Base-by-base conservation (phyloP, 306 rosid species). In the Citrullus amarus region DNA sequence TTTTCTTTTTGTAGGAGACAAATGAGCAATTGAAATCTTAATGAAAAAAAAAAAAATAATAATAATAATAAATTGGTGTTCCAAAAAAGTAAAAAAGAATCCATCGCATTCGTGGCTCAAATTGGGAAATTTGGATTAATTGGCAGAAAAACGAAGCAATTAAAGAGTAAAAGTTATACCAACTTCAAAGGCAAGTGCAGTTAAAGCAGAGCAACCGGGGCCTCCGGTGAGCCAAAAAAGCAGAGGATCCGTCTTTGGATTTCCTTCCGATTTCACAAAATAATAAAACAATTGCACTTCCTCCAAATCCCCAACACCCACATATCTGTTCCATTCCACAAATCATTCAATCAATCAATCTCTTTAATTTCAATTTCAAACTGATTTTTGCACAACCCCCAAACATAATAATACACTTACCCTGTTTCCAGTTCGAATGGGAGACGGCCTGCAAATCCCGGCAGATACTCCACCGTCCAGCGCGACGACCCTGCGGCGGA, bases 171-270 rank as follows among this genome's bases (percentile, higher is more conserved):
- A 12, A 13, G 17, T 3, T 12, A 50, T 78, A 90, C 93, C 93
- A 4, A 90, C 79, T 83, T 89, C 93, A 76, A 81, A 76, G 28
- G 60, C 83, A 46, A 90, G 80, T 28, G 83, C 92, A 10, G 93
- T 81, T 2, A 84, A 5, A 4, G 83, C 75, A 56, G 93, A 89
- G 82, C 97, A 92, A 54, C 91, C 89, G 11, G 96, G 96, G 9
- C 96, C 97, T 2, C 97, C 97, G 2, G 90, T 85, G 15, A 90
- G 86, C 97, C 93, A 92, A 63, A 90, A 81, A 60, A 92, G 6
- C 9, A 92, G 88, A 82, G 96, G 97, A 39, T 88, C 96, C 3
- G 86, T 74, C 22, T 80, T 73, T 1, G 97, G 93, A 58, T 84
- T 85, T 18, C 76, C 86, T 75, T 92, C 89, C 0, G 93, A 90